Base-by-base conservation (phyloP, 345 rosid genomes). In the Aquilaria sinensis region DNA sequence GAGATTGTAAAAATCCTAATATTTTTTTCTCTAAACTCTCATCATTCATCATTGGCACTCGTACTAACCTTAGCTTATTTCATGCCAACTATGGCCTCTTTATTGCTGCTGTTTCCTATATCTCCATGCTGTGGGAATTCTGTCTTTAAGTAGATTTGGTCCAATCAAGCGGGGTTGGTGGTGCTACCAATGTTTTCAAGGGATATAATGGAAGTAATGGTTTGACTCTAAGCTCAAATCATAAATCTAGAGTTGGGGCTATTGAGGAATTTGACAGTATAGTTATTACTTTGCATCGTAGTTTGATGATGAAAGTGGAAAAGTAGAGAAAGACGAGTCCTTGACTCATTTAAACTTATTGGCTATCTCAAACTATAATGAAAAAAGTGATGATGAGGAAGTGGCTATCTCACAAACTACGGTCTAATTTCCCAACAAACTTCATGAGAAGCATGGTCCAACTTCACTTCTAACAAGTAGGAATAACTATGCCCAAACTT, bases 401-500 rank as follows among this genome's bases (percentile, higher is more conserved):
- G 64, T 70, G 29, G 66, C 48, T 0, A 61, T 68, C 45, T 37
- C 58, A 32, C 63, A 43, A 56, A 65, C 11, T 63, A 60, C 64
- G 56, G 33, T 55, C 31, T 87, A 84, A 54, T 77, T 78, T 58
- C 84, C 82, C 0, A 87, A 91, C 63, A 91, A 81, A 75, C 85
- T 95, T 60, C 96, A 95, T 16, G 94, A 91, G 70, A 91, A 85
- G 84, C 96, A 91, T 47, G 92, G n/a, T n/a, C n/a, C n/a, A n/a
- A n/a, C n/a, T n/a, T n/a, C n/a, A n/a, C n/a, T n/a, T n/a, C n/a
- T n/a, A n/a, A n/a, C n/a, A n/a, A n/a, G n/a, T n/a, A 16, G 23
- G 23, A 16, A 16, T 16, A 16, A 16, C 23, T 16, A 16, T 16
- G 23, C 23, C 23, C 0, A 0, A 16, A 16, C 23, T 16, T 16